phyloP scores from a whole-genome alignment of 257 asterid genomes.

The Solanum chaucha region DNA sequence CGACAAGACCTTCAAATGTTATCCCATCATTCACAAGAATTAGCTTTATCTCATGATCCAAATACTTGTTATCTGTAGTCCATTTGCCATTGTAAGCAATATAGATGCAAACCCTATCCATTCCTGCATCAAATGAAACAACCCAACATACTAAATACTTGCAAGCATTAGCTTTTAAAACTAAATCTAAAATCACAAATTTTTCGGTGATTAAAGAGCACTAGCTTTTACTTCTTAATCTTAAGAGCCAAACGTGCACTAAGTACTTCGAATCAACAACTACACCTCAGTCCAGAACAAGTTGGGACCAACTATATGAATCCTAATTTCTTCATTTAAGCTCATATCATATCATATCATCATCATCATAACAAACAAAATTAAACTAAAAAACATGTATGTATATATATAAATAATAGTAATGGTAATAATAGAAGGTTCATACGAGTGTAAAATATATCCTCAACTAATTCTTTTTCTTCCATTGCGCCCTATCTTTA shows the following conservation, averaged over 20 bases:
- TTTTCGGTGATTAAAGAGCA: background rate
- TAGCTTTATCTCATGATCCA: background rate
- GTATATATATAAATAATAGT: background rate
- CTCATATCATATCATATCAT: background rate
- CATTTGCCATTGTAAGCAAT: slow-evolving; percentile 3
- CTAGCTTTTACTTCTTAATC: background rate
- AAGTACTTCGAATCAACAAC: background rate
- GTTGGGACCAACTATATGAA: background rate
- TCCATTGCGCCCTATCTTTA: background rate
- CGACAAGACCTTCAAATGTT: background rate
- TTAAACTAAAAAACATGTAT: background rate
- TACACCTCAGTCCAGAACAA: background rate
- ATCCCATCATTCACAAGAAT: background rate
- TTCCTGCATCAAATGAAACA: background rate
- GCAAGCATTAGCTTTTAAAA: background rate
- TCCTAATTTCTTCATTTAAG: background rate
- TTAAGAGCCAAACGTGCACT: background rate
- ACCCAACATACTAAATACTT: background rate
- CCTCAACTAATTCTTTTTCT: background rate
- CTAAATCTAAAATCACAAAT: background rate
- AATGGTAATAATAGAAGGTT: background rate
- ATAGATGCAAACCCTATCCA: slow-evolving; percentile 1
- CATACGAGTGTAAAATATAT: background rate
- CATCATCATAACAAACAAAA: background rate
- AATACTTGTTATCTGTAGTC: background rate